Evolutionary conservation across 345 rosid species (phyloP).

Genomic region (Lagerstroemia speciosa): DNA sequence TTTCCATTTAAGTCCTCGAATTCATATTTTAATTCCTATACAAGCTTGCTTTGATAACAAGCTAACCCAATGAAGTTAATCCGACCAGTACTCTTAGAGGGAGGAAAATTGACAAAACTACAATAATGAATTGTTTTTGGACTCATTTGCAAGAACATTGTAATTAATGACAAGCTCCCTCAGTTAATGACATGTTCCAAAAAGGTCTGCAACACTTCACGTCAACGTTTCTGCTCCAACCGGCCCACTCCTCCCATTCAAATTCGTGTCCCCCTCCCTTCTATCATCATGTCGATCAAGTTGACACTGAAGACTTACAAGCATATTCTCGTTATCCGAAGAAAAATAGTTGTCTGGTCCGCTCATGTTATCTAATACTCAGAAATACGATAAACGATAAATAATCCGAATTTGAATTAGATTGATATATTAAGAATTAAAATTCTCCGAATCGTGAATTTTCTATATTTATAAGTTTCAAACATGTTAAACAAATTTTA

Average conservation of each 20-base stretch:
- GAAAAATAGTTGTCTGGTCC: too few relatives aligned
- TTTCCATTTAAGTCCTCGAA: not conserved
- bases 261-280: not conserved
- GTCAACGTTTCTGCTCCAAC: not conserved
- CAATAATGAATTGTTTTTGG: not conserved
- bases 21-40: too few relatives aligned
- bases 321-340: not conserved
- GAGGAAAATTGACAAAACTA: too few relatives aligned
- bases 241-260: not conserved
- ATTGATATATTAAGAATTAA: too few relatives aligned
- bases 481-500: too few relatives aligned
- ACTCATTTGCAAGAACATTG: not conserved
- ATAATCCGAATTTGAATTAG: too few relatives aligned
- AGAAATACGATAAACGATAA: too few relatives aligned
- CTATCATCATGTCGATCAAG: not conserved
- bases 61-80: slow-evolving; percentile 48
- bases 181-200: slow-evolving; percentile 1
- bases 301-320: not conserved
- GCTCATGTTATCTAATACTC: too few relatives aligned
- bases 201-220: not conserved
- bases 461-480: too few relatives aligned
- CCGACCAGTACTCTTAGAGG: slow-evolving; percentile 11
- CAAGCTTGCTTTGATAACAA: slow-evolving; percentile 22
- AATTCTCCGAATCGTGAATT: too few relatives aligned
- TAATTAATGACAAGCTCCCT: not conserved